Percentiles rank a stretch among this genome's conserved stretches.
phyloP scores from a whole-genome alignment of 495 filamentous ascomycete genomes.

The Terfezia claveryi region DNA sequence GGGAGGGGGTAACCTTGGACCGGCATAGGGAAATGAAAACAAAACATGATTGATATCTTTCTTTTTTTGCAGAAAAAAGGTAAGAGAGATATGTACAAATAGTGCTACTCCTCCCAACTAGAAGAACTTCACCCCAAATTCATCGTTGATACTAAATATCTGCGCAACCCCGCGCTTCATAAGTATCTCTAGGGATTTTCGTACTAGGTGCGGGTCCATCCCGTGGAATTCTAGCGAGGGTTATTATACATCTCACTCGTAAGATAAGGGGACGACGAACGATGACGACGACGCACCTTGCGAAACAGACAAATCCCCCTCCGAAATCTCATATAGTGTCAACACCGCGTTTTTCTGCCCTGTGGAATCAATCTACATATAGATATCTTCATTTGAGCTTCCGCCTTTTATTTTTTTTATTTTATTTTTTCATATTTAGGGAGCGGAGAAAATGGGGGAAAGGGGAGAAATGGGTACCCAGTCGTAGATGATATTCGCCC shows the following conservation, averaged over 20 bases:
- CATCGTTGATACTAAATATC: slow-evolving; percentile 60
- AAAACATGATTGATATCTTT: no score
- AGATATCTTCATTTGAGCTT: no score
- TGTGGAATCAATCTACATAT: slow-evolving; percentile 39
- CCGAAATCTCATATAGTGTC: slow-evolving; percentile 52
- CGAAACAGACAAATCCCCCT: slow-evolving; percentile 40
- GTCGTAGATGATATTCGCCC: slow-evolving; percentile 39
- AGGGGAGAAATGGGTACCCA: slow-evolving; percentile 25
- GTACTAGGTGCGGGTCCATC: slow-evolving; percentile 60
- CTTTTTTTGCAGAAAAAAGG: no score
- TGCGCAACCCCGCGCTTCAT: slow-evolving; percentile 83
- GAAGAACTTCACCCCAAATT: slow-evolving; percentile 89
- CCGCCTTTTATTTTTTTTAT: no score
- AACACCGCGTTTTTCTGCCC: slow-evolving; percentile 52
- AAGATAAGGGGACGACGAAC: not conserved
- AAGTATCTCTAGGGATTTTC: slow-evolving; percentile 51
- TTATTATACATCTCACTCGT: no score
- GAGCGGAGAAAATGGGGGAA: no score
- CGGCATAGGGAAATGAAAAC: no score
- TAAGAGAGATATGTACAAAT: not conserved
- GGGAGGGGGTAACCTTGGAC: no score
- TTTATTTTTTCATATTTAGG: no score
- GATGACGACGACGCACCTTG: slow-evolving; percentile 26
- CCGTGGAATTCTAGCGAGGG: slow-evolving; percentile 50
- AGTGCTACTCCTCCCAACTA: slow-evolving; percentile 21